phyloP scores from a whole-genome alignment of 345 rosid species.

The Populus tremula region DNA sequence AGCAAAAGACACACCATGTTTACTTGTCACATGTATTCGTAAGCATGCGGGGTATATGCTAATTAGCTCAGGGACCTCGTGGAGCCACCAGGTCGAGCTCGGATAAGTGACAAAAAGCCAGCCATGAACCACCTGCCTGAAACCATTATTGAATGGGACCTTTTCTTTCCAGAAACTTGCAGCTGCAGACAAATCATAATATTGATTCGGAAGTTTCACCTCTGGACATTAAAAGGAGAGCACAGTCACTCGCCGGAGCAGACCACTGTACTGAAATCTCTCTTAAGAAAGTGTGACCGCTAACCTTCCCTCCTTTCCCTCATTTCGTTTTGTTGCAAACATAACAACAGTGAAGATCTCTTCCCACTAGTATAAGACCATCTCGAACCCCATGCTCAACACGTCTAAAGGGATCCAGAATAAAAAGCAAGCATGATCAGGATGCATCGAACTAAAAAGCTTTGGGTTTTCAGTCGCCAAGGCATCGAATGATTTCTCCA shows the following conservation, averaged over 20 bases:
- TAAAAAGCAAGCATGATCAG: not conserved
- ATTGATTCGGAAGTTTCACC: not conserved
- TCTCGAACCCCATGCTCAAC: not conserved
- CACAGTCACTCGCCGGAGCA: not conserved
- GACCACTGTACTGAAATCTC: not conserved
- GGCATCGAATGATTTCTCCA: not conserved
- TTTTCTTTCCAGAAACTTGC: not conserved
- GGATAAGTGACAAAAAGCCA: not conserved
- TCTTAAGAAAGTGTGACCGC: not conserved
- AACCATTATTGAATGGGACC: constrained; percentile 7
- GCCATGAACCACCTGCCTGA: not conserved
- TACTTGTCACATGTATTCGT: not conserved
- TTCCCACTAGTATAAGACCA: no score
- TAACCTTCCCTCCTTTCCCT: not conserved
- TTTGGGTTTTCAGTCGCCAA: not conserved
- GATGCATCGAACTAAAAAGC: not conserved
- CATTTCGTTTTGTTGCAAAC: not conserved
- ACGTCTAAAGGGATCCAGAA: not conserved
- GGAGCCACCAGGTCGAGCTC: not conserved
- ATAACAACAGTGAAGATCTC: not conserved
- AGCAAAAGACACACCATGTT: constrained; percentile 5
- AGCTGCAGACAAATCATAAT: not conserved
- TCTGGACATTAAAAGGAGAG: not conserved
- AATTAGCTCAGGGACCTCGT: not conserved
- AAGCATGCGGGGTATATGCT: constrained; percentile 1